Evolutionary conservation across 176 grass and related monocot genomes (phyloP), one percentile per base, ranked within the genome.

Genomic region (Triticum timopheevii): DNA sequence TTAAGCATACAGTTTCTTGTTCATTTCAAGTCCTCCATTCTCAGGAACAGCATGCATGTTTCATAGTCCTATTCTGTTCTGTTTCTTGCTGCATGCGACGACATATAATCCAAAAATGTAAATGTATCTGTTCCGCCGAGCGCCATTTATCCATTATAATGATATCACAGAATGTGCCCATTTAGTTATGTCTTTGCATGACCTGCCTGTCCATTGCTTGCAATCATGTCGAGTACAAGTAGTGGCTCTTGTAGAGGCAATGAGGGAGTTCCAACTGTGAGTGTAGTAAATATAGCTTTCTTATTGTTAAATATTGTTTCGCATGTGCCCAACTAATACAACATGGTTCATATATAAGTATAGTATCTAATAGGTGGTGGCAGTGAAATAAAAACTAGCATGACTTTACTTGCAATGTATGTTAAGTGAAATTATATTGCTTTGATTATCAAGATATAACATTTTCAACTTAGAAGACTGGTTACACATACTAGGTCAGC

Each of bases 1-100:
- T 45, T 9, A 39, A 23, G 13, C 19, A 77, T 84, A 1, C 67
- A 82, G 64, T 65, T 85, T 66, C 71, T 54, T 78, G 24, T 90
- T 82, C 28, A 12, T 77, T 86, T 73, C 11, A 83, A 66, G n/a
- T 38, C 28, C n/a, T 3, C 39, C 27, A 69, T 22, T 82, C 65
- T 71, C 13, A 4, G 27, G 35, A 58, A 19, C 25, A 40, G 13
- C 68, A 54, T 87, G 13, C 45, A 68, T 23, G 23, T 40, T 66
- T 82, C 52, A 70, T 70, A 71, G 22, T 49, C 75, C 1, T 15
- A 62, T 40, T 33, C 10, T 59, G 23, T 66, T 73, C 7, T 12
- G 4, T 6, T 63, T 66, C 50, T 73, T 44, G 30, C 6, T 90
- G 9, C 83, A 50, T 83, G 44, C 19, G 16, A 71, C 70, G 39